Conservation (phyloP, 2,329 filamentous ascomycete species). For the Xylariales sp. region DNA sequence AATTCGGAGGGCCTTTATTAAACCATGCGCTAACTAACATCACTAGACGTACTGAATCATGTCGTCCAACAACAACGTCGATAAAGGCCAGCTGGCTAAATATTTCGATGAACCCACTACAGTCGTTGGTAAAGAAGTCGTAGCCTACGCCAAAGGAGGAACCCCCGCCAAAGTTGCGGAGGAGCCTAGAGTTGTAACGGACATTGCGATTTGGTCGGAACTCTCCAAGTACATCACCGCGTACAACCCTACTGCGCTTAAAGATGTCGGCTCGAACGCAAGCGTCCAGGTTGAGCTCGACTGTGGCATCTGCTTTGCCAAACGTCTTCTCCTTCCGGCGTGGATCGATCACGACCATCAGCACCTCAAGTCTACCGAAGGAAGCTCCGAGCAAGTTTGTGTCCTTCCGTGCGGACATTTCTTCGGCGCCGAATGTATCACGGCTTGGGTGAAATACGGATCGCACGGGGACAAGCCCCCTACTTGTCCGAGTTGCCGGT, state of each 20-base stretch:
- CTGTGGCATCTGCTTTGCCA: neutral
- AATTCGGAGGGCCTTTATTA: neutral
- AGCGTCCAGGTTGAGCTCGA: neutral
- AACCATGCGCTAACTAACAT: neutral
- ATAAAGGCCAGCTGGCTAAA: neutral
- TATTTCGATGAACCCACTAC: too few relatives aligned
- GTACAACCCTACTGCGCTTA: neutral
- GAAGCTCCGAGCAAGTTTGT: neutral
- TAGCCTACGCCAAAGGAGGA: too few relatives aligned
- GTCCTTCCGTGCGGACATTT: slow-evolving; percentile 23
- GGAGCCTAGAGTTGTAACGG: neutral
- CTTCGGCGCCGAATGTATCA: slow-evolving; percentile 5
- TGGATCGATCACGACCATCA: neutral
- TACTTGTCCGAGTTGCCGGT: slow-evolving; percentile 14
- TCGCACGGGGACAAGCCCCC: neutral
- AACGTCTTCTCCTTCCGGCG: neutral
- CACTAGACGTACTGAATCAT: neutral
- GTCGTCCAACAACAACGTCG: neutral
- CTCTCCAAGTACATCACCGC: slow-evolving; percentile 11
- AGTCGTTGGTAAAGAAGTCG: too few relatives aligned
- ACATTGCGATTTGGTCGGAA: slow-evolving; percentile 3
- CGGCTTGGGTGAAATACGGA: neutral
- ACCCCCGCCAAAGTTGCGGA: too few relatives aligned
- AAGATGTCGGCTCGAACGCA: neutral
- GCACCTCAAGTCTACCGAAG: neutral